phyloP scores from a whole-genome alignment of 768 basidiomycete species.

The Amanita inopinata region DNA sequence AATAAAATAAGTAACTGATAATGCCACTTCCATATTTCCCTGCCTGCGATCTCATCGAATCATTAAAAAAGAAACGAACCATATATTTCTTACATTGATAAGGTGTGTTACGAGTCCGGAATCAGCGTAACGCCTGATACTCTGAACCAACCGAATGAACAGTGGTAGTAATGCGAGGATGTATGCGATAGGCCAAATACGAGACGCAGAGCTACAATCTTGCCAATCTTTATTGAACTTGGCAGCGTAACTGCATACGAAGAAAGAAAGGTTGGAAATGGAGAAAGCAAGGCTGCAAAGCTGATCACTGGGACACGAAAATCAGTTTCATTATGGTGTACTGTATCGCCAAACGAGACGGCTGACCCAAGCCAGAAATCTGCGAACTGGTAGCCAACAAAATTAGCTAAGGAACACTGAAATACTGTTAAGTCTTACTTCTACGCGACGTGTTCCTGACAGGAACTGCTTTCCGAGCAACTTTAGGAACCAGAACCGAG shows the following conservation, averaged over 20 bases:
- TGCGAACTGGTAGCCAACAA: slow-evolving; percentile 40
- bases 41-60: slow-evolving; percentile 37
- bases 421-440: slow-evolving; percentile 35
- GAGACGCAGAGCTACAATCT: slow-evolving; percentile 34
- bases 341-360: background rate
- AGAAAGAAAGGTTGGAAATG: slow-evolving; percentile 60
- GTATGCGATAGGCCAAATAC: slow-evolving; percentile 55
- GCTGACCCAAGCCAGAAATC: slow-evolving; percentile 87
- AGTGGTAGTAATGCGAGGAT: slow-evolving; percentile 58
- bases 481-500: slow-evolving; percentile 76
- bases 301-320: slow-evolving; percentile 49
- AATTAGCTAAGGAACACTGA: slow-evolving; percentile 5
- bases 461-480: slow-evolving; percentile 51
- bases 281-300: slow-evolving; percentile 74
- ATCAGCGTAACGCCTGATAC: slow-evolving; percentile 79
- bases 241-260: slow-evolving; percentile 63
- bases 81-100: slow-evolving; percentile 54
- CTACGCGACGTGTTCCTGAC: slow-evolving; percentile 65
- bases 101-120: slow-evolving; percentile 68
- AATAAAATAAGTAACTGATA: slow-evolving; percentile 57
- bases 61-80: background rate
- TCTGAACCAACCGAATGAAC: slow-evolving; percentile 73
- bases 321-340: background rate
- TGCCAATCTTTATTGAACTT: slow-evolving; percentile 41
- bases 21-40: slow-evolving; percentile 78